These are phyloP conservation scores for Leccinum pachyderme DNA, from an alignment of 1,284 basidiomycete genomes.

Conservation along the genomic window DNA sequence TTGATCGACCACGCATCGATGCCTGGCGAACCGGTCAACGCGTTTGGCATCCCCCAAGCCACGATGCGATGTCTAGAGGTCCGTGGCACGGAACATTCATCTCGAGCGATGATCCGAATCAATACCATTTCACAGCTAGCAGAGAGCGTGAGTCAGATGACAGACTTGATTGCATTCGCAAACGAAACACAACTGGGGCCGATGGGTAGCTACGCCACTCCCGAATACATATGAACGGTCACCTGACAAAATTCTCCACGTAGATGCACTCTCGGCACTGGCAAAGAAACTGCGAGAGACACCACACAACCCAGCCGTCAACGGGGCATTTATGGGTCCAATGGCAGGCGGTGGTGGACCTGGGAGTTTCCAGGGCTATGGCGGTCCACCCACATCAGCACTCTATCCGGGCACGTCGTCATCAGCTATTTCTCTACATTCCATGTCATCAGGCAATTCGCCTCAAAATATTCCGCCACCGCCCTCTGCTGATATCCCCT, in stretches of 20 bases:
- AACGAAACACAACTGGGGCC: slow-evolving; percentile 54
- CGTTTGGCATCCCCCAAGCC: slow-evolving; percentile 80
- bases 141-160: slow-evolving; percentile 74
- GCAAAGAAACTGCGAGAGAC: slow-evolving; percentile 34
- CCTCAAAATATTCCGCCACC: slow-evolving; percentile 47
- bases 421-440: slow-evolving; percentile 34
- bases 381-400: slow-evolving; percentile 36
- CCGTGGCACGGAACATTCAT: slow-evolving; percentile 11
- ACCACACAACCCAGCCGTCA: slow-evolving; percentile 20
- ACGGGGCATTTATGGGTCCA: slow-evolving; percentile 25
- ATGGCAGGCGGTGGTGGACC: slow-evolving; percentile 18
- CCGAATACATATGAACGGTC: slow-evolving; percentile 30
- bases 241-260: slow-evolving; percentile 26
- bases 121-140: slow-evolving; percentile 48
- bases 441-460: slow-evolving; percentile 39
- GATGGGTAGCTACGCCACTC: slow-evolving; percentile 50
- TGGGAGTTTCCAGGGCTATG: slow-evolving; percentile 25
- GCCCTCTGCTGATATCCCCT: slow-evolving; percentile 46
- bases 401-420: slow-evolving; percentile 48
- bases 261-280: slow-evolving; percentile 34
- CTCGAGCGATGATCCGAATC: slow-evolving; percentile 4
- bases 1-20: slow-evolving; percentile 58
- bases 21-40: slow-evolving; percentile 77
- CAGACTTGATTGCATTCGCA: slow-evolving; percentile 69
- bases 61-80: slow-evolving; percentile 84